Evolutionary conservation across 2,329 filamentous ascomycete genomes (phyloP).

Genomic region (Berkeleyomyces basicola): DNA sequence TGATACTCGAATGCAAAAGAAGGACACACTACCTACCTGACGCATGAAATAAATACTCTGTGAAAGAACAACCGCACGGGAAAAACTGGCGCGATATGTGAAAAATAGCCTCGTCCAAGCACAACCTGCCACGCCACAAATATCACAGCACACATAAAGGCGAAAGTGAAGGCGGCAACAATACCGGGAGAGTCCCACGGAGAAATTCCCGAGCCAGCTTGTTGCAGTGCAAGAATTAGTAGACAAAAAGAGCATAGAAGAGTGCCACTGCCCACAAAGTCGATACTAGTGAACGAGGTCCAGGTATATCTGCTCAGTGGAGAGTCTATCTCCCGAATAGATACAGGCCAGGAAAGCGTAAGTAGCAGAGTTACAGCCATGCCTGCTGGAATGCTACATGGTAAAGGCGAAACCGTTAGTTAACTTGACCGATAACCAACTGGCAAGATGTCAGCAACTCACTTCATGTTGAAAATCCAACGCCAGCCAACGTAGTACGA

Average conservation of each 20-base stretch:
- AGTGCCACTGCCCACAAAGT: slow-evolving; percentile 34
- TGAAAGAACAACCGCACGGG: slow-evolving; percentile 31
- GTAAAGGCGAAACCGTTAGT: slow-evolving; percentile 12
- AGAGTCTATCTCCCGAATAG: slow-evolving; percentile 6
- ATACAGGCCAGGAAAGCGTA: slow-evolving; percentile 15
- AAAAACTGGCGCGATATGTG: slow-evolving; percentile 36
- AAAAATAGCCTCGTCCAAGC: slow-evolving; percentile 23
- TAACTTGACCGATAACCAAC: too few relatives aligned
- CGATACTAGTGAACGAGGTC: slow-evolving; percentile 30
- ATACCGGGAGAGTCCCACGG: slow-evolving; percentile 37
- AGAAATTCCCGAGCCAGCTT: slow-evolving; percentile 36
- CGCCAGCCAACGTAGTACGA: slow-evolving; percentile 37
- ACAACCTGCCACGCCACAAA: slow-evolving; percentile 36
- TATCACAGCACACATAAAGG: slow-evolving; percentile 29
- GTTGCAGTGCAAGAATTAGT: slow-evolving; percentile 39
- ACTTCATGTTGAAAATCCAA: slow-evolving; percentile 48
- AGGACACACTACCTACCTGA: slow-evolving; percentile 26
- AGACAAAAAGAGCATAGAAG: slow-evolving; percentile 36
- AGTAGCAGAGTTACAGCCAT: slow-evolving; percentile 30
- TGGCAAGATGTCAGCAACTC: slow-evolving; percentile 15
- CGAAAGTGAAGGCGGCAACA: slow-evolving; percentile 30
- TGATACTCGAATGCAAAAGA: not conserved
- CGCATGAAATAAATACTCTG: slow-evolving; percentile 33
- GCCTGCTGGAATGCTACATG: slow-evolving; percentile 28
- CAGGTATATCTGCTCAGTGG: slow-evolving; percentile 18